phyloP scores from a whole-genome alignment of 805 yeast genomes.

The Wickerhamiella sergipiensis region DNA sequence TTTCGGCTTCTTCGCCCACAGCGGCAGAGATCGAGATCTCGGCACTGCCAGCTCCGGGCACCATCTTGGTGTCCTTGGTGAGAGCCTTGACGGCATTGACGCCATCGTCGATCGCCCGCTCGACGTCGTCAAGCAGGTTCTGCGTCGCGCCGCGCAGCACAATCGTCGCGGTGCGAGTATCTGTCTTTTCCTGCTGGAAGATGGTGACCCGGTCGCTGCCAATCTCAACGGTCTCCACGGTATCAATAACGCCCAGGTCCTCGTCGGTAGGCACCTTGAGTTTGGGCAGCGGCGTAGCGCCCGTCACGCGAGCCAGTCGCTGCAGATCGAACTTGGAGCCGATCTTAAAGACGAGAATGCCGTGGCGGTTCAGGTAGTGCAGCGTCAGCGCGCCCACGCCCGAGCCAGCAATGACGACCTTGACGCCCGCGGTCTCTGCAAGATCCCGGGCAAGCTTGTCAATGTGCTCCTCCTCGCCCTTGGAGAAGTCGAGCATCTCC shows the following conservation, averaged over 20 bases:
- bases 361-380: constrained; percentile 81
- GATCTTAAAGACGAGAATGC: constrained; percentile 72
- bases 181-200: constrained; percentile 50
- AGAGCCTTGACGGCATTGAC: constrained; percentile 83
- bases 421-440: constrained; percentile 59
- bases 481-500: constrained; percentile 91
- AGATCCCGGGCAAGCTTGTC: constrained; percentile 76
- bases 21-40: constrained; percentile 78
- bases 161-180: constrained; percentile 80
- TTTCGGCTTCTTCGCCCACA: constrained; percentile 76
- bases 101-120: constrained; percentile 96
- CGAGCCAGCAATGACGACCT: constrained; percentile 88
- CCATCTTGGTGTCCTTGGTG: constrained; percentile 62
- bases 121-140: constrained; percentile 83
- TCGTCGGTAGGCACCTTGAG: constrained; percentile 92
- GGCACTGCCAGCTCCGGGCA: constrained; percentile 94
- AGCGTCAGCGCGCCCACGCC: constrained; percentile 85
- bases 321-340: constrained; percentile 90
- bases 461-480: constrained; percentile 90
- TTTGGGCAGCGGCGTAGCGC: constrained; percentile 91
- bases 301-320: constrained; percentile 90
- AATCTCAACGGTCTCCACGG: constrained; percentile 82
- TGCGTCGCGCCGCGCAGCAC: constrained; percentile 94
- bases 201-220: constrained; percentile 97
- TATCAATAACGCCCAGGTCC: constrained; percentile 78